phyloP scores from a whole-genome alignment of 2,329 filamentous ascomycete genomes.

The Botrytis tulipae region DNA sequence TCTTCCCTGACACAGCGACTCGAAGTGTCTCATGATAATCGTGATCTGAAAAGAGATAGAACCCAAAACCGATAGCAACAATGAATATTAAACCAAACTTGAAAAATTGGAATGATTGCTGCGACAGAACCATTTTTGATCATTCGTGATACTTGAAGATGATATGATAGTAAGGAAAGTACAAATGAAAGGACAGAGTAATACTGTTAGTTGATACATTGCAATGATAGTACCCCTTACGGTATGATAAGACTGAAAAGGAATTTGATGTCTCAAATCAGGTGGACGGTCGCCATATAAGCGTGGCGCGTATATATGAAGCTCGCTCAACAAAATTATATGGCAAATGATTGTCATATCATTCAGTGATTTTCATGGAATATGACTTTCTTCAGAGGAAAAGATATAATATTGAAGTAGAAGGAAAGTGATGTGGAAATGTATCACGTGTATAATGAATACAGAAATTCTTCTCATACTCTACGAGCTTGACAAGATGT shows the following conservation, averaged over 20 bases:
- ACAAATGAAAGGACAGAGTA: neutral
- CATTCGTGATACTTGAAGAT: neutral
- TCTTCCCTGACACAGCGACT: constrained; percentile 15
- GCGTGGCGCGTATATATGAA: constrained; percentile 11
- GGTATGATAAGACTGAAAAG: neutral
- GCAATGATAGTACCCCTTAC: neutral
- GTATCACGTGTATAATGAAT: neutral
- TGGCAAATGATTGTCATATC: neutral
- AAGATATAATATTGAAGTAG: neutral
- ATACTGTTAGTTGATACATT: neutral
- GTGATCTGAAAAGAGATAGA: constrained; percentile 12
- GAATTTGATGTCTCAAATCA: neutral
- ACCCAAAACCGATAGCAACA: neutral
- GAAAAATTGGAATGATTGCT: neutral
- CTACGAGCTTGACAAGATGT: neutral
- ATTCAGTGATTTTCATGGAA: neutral
- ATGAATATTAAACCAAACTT: constrained; percentile 24
- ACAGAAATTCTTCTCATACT: neutral
- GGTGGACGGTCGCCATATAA: neutral
- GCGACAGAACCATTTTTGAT: constrained; percentile 9
- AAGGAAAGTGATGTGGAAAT: neutral
- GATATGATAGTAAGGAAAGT: neutral
- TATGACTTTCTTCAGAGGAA: neutral
- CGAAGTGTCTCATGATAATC: constrained; percentile 17
- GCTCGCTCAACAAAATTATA: neutral